Percentiles rank a stretch among this genome's conserved stretches.
Conservation (phyloP, 2,329 filamentous ascomycete genomes). For the Ascochyta pisi region DNA sequence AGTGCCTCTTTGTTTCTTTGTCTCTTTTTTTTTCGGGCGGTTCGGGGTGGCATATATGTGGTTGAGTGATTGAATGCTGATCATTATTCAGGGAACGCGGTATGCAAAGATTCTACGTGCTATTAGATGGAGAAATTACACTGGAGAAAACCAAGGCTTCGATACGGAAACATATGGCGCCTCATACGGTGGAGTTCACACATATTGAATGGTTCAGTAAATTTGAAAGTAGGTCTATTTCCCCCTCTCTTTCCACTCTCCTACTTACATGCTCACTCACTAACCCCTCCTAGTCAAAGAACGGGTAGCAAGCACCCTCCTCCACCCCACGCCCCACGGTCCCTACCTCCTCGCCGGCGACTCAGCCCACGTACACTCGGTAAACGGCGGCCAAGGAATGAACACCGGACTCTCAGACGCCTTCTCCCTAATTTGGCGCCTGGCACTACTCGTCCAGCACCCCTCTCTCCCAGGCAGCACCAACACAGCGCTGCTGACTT, state of each 20-base stretch:
- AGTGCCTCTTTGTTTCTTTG: not conserved
- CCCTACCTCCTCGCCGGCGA: slow-evolving; percentile 30
- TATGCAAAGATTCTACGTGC: slow-evolving; percentile 57
- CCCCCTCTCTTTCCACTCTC: too few relatives aligned
- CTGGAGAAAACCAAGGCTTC: slow-evolving; percentile 52
- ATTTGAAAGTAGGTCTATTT: slow-evolving; percentile 51
- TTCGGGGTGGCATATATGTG: not conserved
- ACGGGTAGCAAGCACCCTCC: slow-evolving; percentile 23
- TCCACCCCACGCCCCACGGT: slow-evolving; percentile 18
- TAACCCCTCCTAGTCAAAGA: slow-evolving; percentile 22
- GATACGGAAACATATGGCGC: slow-evolving; percentile 55
- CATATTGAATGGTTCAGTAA: slow-evolving; percentile 60
- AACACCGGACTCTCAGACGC: slow-evolving; percentile 30
- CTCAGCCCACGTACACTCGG: slow-evolving; percentile 31
- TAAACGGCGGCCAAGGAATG: slow-evolving; percentile 33
- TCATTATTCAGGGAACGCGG: slow-evolving; percentile 47
- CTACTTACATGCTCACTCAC: too few relatives aligned
- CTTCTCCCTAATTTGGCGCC: slow-evolving; percentile 27
- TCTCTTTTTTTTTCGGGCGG: too few relatives aligned
- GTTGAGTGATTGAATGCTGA: not conserved
- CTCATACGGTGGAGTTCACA: slow-evolving; percentile 53
- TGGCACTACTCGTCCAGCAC: slow-evolving; percentile 10
- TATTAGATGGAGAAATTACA: slow-evolving; percentile 56
- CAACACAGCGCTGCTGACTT: slow-evolving; percentile 36
- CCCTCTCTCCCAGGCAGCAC: slow-evolving; percentile 1